Conservation (phyloP, 2,329 filamentous ascomycete species). For the Claviceps sp. region DNA sequence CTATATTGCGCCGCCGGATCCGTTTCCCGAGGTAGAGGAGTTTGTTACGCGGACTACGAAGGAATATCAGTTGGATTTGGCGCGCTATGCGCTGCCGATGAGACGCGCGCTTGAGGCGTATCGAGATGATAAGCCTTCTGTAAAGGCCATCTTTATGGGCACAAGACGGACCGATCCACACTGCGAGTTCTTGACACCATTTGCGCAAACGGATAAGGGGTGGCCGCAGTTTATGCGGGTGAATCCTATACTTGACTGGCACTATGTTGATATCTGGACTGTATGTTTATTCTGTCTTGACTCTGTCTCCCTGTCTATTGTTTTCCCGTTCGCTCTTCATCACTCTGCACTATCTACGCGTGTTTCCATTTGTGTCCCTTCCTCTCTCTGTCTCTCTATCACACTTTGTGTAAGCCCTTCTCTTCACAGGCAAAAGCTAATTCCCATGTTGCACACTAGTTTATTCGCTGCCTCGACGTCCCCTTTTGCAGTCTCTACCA, state of each 20-base stretch:
- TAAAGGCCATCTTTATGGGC: conserved; percentile 47
- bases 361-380: neutral
- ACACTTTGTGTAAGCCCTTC: no score
- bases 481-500: conserved; percentile 85
- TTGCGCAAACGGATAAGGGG: conserved; percentile 74
- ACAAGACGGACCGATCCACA: conserved; percentile 89
- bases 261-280: conserved; percentile 88
- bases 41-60: conserved; percentile 59
- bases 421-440: no score
- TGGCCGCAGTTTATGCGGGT: conserved; percentile 91
- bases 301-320: neutral
- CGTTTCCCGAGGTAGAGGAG: conserved; percentile 73
- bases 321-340: neutral
- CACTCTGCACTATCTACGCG: no score
- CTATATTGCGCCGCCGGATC: conserved; percentile 75
- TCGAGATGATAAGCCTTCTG: conserved; percentile 45
- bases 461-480: conserved; percentile 65
- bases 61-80: conserved; percentile 62
- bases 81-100: conserved; percentile 67
- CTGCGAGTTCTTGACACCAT: conserved; percentile 63
- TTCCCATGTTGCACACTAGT: conserved; percentile 30
- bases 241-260: conserved; percentile 95
- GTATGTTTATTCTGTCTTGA: conserved; percentile 29
- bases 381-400: neutral
- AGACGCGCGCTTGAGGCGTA: conserved; percentile 69